A percentile compares a stretch with the other conserved stretches of the same genome.
phyloP scores from a whole-genome alignment of 768 basidiomycete genomes.

The Fomitopsis serialis region DNA sequence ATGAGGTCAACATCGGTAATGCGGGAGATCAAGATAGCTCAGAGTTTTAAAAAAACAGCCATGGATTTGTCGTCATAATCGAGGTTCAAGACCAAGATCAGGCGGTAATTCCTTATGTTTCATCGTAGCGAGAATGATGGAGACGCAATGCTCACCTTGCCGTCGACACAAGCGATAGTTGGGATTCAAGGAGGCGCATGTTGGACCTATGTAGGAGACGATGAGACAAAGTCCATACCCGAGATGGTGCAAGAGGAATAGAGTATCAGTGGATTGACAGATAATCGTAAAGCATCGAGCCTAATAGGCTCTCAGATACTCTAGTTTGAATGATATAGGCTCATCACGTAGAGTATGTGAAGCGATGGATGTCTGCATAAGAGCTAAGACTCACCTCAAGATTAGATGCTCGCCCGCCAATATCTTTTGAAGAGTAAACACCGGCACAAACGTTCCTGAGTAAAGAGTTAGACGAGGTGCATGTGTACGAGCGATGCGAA shows the following conservation, averaged over 20 bases:
- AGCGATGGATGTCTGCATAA: background rate
- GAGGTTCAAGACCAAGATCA: slow-evolving; percentile 41
- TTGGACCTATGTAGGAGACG: background rate
- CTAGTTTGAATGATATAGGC: slow-evolving; percentile 77
- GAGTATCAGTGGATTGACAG: slow-evolving; percentile 61
- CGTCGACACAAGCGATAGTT: too few relatives aligned
- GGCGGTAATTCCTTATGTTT: slow-evolving; percentile 83
- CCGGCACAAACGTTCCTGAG: too few relatives aligned
- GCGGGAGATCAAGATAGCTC: slow-evolving; percentile 26
- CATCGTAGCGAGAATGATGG: slow-evolving; percentile 39
- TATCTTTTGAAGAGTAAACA: too few relatives aligned
- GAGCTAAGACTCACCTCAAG: background rate
- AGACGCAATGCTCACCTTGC: slow-evolving; percentile 29
- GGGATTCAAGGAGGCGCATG: too few relatives aligned
- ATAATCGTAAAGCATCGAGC: slow-evolving; percentile 67
- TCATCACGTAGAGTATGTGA: slow-evolving; percentile 40
- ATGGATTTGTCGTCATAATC: slow-evolving; percentile 68
- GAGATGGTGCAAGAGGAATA: background rate
- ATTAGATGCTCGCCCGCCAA: too few relatives aligned
- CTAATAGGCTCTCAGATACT: slow-evolving; percentile 73
- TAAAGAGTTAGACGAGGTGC: too few relatives aligned
- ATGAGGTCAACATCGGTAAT: background rate
- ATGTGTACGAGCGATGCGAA: background rate
- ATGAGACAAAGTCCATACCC: background rate
- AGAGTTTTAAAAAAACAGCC: slow-evolving; percentile 76